Percentiles rank a stretch among this genome's conserved stretches.
Evolutionary conservation across 2,329 filamentous ascomycete species (phyloP).

Genomic region (Pseudogymnoascus sp.): DNA sequence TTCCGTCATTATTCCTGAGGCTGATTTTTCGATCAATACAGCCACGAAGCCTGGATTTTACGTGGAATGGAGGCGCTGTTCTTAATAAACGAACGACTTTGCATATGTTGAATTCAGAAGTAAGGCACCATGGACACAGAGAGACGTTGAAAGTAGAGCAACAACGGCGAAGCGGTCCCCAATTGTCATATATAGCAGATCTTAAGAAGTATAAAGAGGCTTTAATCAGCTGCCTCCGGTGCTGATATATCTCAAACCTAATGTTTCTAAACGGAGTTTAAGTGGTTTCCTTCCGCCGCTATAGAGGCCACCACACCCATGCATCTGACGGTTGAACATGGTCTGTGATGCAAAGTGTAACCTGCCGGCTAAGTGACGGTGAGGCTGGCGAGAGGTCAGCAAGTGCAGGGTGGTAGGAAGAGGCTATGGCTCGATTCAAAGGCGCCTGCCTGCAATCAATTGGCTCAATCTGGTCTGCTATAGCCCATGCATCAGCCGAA

Average conservation of each 20-base stretch:
- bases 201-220: slow-evolving; percentile 4
- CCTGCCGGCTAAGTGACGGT: slow-evolving; percentile 7
- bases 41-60: neutral
- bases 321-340: slow-evolving; percentile 8
- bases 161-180: neutral
- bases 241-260: slow-evolving; percentile 23
- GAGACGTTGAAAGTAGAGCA: neutral
- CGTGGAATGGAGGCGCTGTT: slow-evolving; percentile 1
- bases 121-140: neutral
- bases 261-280: slow-evolving; percentile 19
- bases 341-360: slow-evolving; percentile 4
- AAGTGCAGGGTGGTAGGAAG: neutral
- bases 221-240: slow-evolving; percentile 22
- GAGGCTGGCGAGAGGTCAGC: slow-evolving; percentile 5
- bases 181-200: slow-evolving; percentile 8
- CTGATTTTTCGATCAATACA: neutral
- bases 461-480: neutral
- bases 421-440: neutral
- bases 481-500: slow-evolving; percentile 4
- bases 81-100: neutral
- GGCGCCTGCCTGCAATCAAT: slow-evolving; percentile 6
- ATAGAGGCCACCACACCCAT: slow-evolving; percentile 1
- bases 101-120: slow-evolving; percentile 5
- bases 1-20: neutral
- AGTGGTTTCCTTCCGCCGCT: slow-evolving; percentile 7